Evolutionary conservation across 768 basidiomycete genomes (phyloP).

Genomic region (Coprinellus aureogranulatus): DNA sequence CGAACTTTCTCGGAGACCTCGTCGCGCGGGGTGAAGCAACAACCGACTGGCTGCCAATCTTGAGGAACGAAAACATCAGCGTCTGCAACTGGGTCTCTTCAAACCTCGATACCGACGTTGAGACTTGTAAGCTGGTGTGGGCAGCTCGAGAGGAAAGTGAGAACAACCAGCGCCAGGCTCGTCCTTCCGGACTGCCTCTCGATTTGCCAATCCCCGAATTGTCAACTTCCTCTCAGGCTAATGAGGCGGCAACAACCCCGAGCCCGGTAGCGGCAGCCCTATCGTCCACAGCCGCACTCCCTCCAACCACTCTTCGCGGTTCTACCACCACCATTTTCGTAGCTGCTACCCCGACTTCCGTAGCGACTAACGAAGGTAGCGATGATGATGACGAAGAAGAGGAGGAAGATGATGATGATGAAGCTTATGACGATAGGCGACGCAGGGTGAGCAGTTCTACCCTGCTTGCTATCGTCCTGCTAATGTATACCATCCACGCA

Average conservation of each 20-base stretch:
- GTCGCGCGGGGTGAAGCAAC: conserved; percentile 47
- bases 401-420: conserved; percentile 4
- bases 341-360: conserved; percentile 2
- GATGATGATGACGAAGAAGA: conserved; percentile 14
- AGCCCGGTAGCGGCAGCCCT: conserved; percentile 4
- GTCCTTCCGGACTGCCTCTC: background rate
- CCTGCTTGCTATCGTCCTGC: background rate
- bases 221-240: background rate
- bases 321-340: conserved; percentile 13
- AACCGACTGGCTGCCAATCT: conserved; percentile 50
- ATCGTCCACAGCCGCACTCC: background rate
- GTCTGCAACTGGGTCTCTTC: conserved; percentile 57
- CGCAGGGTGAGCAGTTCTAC: conserved; percentile 1
- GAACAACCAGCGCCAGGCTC: too few relatives aligned
- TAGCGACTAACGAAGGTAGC: too few relatives aligned
- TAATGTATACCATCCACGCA: background rate
- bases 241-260: background rate
- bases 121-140: conserved; percentile 57
- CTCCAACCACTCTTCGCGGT: background rate
- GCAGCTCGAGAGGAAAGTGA: conserved; percentile 14
- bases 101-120: conserved; percentile 33
- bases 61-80: conserved; percentile 46
- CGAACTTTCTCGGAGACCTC: conserved; percentile 49
- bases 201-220: background rate
- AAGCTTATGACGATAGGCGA: conserved; percentile 5